Base-by-base conservation (phyloP, 1,139 yeast genomes). In the Ashbya aceris region DNA sequence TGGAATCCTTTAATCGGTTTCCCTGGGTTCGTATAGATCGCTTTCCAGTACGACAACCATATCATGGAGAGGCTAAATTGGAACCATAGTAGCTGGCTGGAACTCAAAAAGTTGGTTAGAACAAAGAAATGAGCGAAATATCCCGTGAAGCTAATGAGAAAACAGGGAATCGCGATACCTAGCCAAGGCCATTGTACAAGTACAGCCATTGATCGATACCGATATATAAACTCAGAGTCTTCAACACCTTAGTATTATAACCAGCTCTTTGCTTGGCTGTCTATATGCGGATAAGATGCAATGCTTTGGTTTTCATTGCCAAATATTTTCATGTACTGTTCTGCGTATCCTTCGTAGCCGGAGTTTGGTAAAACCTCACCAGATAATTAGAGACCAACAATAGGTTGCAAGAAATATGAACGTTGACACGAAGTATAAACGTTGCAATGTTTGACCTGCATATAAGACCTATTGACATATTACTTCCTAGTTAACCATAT, bases 1-100 rank as follows among this genome's bases (percentile, higher is more conserved):
- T 59, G 48, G 52, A 65, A 76, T 34, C 56, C 54, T 1, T 51
- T 39, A 0, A 77, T 73, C 0, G 87, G 80, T 2, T 67, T 56
- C 0, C 93, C 93, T 0, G 94, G 83, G 3, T 66, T 61, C 8
- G 66, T 69, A 20, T 53, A 50, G 1, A 83, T 74, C 2, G 94
- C 93, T 35, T 77, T 53, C 38, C 62, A 58, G 54, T 84, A 84
- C 0, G 84, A 76, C 1, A 84, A 36, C 95, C 95, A 87, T 6
- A 82, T 67, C 75, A 78, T 69, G 1, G 69, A 51, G 2, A 80
- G 58, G 17, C 70, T 66, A 4, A 68, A 42, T 52, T 81, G 73
- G 56, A 73, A 79, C 55, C 67, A 55, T 1, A 71, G 36, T 52
- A 79, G 84, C 30, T 68, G 61, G 2, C 49, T 40, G 0, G 36